Evolutionary conservation across 2,329 filamentous ascomycete species (phyloP).

Genomic region (Epichloe hybrida): DNA sequence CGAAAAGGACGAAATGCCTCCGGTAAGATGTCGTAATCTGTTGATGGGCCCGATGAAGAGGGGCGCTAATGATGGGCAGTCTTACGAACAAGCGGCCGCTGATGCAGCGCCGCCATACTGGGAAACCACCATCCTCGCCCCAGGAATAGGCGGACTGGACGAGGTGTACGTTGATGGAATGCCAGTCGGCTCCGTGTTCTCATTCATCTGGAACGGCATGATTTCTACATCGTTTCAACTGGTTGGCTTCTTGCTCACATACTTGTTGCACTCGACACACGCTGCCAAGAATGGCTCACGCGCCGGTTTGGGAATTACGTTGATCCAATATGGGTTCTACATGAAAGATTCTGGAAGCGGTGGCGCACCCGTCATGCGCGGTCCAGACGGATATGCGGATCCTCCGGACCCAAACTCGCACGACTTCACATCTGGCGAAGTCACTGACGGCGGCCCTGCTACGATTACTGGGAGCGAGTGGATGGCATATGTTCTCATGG

Average conservation of each 20-base stretch:
- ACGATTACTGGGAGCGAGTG: constrained; percentile 67
- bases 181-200: constrained; percentile 77
- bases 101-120: constrained; percentile 95
- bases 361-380: constrained; percentile 30
- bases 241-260: constrained; percentile 93
- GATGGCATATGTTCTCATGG: constrained; percentile 88
- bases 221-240: constrained; percentile 97
- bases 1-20: constrained; percentile 77
- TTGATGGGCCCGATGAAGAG: not conserved
- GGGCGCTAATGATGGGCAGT: constrained; percentile 40
- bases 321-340: constrained; percentile 94
- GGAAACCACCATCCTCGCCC: constrained; percentile 96
- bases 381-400: constrained; percentile 46
- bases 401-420: constrained; percentile 84
- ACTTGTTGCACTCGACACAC: constrained; percentile 93
- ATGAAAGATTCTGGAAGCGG: constrained; percentile 56
- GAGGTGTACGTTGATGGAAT: constrained; percentile 96
- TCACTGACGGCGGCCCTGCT: constrained; percentile 35
- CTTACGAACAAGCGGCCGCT: constrained; percentile 95
- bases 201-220: constrained; percentile 85
- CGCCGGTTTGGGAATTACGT: constrained; percentile 83
- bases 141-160: constrained; percentile 73
- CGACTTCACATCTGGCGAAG: constrained; percentile 65
- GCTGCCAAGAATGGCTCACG: constrained; percentile 95
- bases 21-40: constrained; percentile 46